phyloP scores from a whole-genome alignment of 2,329 filamentous ascomycete genomes.

The Cladophialophora yegresii region DNA sequence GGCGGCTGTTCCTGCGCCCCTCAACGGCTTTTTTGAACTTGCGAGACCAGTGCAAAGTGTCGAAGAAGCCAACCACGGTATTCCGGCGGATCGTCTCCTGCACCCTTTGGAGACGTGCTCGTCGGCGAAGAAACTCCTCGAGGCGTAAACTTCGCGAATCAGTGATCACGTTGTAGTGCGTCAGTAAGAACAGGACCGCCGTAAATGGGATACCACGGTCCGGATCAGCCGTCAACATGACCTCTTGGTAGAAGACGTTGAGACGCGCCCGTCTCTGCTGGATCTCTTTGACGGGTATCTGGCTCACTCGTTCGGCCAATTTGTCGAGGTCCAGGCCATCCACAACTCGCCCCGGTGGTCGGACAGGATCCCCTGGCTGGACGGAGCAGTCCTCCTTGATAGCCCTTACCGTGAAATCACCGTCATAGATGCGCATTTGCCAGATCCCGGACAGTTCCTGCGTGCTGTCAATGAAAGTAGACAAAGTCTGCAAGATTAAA shows the following conservation, averaged over 20 bases:
- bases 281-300: conserved; percentile 74
- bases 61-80: conserved; percentile 91
- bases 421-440: conserved; percentile 93
- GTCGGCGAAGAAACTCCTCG: conserved; percentile 89
- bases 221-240: conserved; percentile 87
- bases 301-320: conserved; percentile 70
- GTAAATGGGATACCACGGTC: conserved; percentile 90
- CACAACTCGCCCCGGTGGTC: conserved; percentile 45
- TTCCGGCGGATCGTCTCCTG: conserved; percentile 91
- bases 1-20: conserved; percentile 70
- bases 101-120: conserved; percentile 86
- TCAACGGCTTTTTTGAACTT: conserved; percentile 76
- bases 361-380: conserved; percentile 54
- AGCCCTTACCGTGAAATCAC: conserved; percentile 80
- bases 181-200: conserved; percentile 87
- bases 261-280: conserved; percentile 74
- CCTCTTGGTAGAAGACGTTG: conserved; percentile 96
- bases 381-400: conserved; percentile 82
- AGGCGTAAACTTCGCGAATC: conserved; percentile 94
- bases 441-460: conserved; percentile 89
- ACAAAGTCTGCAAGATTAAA: background rate
- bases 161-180: conserved; percentile 98
- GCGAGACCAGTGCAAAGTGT: conserved; percentile 84
- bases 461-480: conserved; percentile 30
- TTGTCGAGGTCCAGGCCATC: conserved; percentile 70